Conservation (phyloP, 169 alveolate species). For the Babesia ovata region DNA sequence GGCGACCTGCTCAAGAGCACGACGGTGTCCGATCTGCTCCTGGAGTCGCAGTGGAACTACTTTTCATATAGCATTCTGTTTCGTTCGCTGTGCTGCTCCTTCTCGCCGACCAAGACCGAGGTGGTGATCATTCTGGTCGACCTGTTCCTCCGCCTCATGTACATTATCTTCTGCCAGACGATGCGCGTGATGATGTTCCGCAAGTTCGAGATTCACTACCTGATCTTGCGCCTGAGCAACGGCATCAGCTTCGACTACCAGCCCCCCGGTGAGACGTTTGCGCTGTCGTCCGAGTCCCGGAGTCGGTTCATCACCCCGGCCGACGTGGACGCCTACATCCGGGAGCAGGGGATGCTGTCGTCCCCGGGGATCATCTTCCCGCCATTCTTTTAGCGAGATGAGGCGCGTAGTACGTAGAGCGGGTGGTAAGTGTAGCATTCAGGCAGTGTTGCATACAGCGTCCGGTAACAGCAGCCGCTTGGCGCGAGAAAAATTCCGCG, state of each 20-base stretch:
- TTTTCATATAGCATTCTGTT: slow-evolving; percentile 21
- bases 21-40: slow-evolving; percentile 30
- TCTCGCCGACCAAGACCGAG: slow-evolving; percentile 46
- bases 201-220: slow-evolving; percentile 52
- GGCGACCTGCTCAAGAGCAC: slow-evolving; percentile 36
- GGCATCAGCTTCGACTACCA: slow-evolving; percentile 26
- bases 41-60: slow-evolving; percentile 64
- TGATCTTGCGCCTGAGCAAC: slow-evolving; percentile 36
- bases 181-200: slow-evolving; percentile 57
- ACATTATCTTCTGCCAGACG: slow-evolving; percentile 48
- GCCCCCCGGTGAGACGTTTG: slow-evolving; percentile 29
- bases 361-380: slow-evolving; percentile 63
- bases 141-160: slow-evolving; percentile 30
- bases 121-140: slow-evolving; percentile 42
- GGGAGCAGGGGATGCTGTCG: slow-evolving; percentile 58
- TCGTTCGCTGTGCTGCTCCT: slow-evolving; percentile 51
- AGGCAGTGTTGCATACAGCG: neutral
- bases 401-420: neutral
- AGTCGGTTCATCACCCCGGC: slow-evolving; percentile 49
- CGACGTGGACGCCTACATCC: slow-evolving; percentile 58
- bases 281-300: slow-evolving; percentile 7
- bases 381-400: slow-evolving; percentile 27
- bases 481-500: too few species aligned
- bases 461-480: too few species aligned
- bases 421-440: neutral